Evolutionary conservation across 2,329 filamentous ascomycete species (phyloP), one percentile per base, ranked within the genome.

Genomic region (Emydomyces testavorans): DNA sequence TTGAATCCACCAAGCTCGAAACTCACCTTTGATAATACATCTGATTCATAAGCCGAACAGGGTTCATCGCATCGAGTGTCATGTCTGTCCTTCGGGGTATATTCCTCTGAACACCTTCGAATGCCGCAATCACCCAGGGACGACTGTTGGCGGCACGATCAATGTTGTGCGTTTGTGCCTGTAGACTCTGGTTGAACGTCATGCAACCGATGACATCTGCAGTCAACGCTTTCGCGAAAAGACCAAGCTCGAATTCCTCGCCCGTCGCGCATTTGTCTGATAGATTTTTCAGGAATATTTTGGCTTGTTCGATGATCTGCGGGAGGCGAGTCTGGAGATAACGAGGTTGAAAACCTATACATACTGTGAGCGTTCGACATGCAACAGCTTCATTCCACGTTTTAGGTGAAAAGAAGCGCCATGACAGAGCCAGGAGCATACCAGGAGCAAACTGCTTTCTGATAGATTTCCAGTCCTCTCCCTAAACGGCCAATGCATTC

Each of bases 151-250:
- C 11, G 29, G 29, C 11, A 31, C 16, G 21, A n/a, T 24, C 20
- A 26, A 26, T n/a, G 15, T 15, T 39, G 21, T 26, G 7, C 13
- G 13, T 10, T 26, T 39, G 36, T 7, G 36, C 16, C 4, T 20
- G 36, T 39, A 39, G 36, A 21, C 21, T 20, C 15, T 39, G 36
- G 48, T 52, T 65, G 56, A 53, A 59, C 58, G 34, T 44, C 53
- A 53, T 21, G 47, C 43, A 20, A 54, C 57, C 32, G 51, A 55
- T 35, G 46, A 65, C 50, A 10, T 54, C 49, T 48, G 60, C 58
- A 3, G 46, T 48, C n/a, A 54, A 21, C 18, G 59, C 56, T 20
- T 60, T 46, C 8, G 40, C 20, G 6, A 34, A 20, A 5, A 21
- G 26, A 18, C 18, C 40, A 10, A 43, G 16, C 16, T 31, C 26